Evolutionary conservation across 2,329 filamentous ascomycete species (phyloP).

Genomic region (Amauroascus verrucosus): DNA sequence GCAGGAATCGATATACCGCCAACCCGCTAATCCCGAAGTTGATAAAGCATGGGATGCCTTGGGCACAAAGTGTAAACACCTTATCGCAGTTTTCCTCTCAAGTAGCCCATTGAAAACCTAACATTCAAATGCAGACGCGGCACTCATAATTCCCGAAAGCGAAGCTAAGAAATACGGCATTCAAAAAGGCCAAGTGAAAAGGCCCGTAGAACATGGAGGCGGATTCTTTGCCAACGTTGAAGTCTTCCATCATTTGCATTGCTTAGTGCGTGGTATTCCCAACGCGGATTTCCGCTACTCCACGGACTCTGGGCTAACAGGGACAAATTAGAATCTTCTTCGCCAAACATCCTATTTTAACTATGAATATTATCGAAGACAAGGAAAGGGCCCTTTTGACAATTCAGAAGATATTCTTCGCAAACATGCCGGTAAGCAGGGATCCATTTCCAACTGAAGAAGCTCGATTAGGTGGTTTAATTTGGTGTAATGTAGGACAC

Average conservation of each 20-base stretch:
- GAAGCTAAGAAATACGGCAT: conserved; percentile 45
- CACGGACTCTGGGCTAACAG: conserved; percentile 39
- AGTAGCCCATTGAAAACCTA: not conserved
- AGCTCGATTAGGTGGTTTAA: not conserved
- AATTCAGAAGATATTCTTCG: conserved; percentile 48
- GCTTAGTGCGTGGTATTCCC: conserved; percentile 16
- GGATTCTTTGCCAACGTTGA: conserved; percentile 14
- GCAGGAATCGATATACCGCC: conserved; percentile 45
- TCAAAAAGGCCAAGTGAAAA: conserved; percentile 46
- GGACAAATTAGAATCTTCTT: conserved; percentile 15
- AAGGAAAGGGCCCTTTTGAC: conserved; percentile 44
- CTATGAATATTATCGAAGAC: conserved; percentile 16
- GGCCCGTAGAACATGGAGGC: conserved; percentile 43
- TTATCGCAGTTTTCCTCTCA: not conserved
- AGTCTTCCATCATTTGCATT: conserved; percentile 21
- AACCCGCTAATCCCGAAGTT: conserved; percentile 42
- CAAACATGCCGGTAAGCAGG: conserved; percentile 32
- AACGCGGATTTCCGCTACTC: not conserved
- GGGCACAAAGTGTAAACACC: conserved; percentile 42
- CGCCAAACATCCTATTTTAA: conserved; percentile 23
- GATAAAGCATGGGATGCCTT: conserved; percentile 49
- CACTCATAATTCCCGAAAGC: conserved; percentile 41
- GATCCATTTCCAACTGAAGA: not conserved
- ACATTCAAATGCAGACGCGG: conserved; percentile 30
- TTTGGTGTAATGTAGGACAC: conserved; percentile 10